Evolutionary conservation across 192 early-diverging fungal genomes (phyloP).

Genomic region (Linnemannia exigua): DNA sequence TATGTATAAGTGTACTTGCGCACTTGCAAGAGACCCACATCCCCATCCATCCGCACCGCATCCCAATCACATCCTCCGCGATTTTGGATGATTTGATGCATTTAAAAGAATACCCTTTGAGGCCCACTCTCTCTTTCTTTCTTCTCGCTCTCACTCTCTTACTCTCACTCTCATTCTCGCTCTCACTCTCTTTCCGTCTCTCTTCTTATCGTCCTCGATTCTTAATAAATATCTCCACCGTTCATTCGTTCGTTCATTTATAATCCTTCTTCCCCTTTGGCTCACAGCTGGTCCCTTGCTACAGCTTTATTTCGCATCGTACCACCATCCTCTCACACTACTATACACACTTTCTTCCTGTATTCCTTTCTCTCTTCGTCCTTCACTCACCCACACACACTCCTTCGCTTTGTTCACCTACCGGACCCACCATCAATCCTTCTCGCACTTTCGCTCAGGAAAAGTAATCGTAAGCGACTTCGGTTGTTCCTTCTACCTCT

Average conservation of each 20-base stretch:
- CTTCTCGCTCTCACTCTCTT: neutral
- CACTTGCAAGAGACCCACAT: too few relatives aligned
- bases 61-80: too few relatives aligned
- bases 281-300: neutral
- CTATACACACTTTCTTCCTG: neutral
- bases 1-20: too few relatives aligned
- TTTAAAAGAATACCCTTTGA: too few relatives aligned
- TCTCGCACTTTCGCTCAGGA: neutral
- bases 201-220: neutral
- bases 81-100: too few relatives aligned
- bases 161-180: neutral
- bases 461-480: neutral
- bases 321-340: neutral
- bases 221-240: neutral
- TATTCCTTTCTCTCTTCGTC: neutral
- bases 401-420: too few relatives aligned
- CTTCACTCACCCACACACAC: neutral
- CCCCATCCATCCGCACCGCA: too few relatives aligned
- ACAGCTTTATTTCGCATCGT: neutral
- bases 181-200: neutral
- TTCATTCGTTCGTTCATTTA: neutral
- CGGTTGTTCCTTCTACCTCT: neutral
- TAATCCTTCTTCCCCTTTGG: neutral
- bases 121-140: neutral
- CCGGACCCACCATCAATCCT: too few relatives aligned